These are phyloP conservation scores for Dictyophora rubrovolvata DNA, from an alignment of 768 basidiomycete species.

Conservation along the genomic window DNA sequence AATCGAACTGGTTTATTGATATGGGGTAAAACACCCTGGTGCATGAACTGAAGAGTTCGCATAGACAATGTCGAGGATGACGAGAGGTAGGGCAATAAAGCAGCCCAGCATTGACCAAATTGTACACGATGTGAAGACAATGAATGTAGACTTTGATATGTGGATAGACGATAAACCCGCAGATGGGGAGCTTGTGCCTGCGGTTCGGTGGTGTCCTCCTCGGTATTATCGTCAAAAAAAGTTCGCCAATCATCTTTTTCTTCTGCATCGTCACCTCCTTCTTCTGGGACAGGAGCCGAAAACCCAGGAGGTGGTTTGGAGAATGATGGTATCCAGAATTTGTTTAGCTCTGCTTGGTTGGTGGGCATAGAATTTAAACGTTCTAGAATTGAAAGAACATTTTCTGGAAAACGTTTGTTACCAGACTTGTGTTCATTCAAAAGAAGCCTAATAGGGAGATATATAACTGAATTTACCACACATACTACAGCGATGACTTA, in stretches of 20 bases:
- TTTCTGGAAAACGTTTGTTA: conserved; percentile 32
- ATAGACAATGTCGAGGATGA: conserved; percentile 34
- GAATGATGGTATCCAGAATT: conserved; percentile 73
- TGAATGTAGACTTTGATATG: conserved; percentile 71
- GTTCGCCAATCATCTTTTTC: conserved; percentile 63
- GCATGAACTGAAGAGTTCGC: conserved; percentile 67
- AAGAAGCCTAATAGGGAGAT: not conserved
- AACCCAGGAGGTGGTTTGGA: conserved; percentile 44
- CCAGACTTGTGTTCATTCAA: conserved; percentile 18
- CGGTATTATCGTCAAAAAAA: conserved; percentile 63
- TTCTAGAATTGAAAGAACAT: conserved; percentile 57
- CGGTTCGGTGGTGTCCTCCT: conserved; percentile 22
- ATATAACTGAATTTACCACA: not conserved
- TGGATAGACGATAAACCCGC: conserved; percentile 53
- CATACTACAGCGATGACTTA: conserved; percentile 24
- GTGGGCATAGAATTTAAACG: conserved; percentile 66
- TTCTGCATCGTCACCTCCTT: conserved; percentile 16
- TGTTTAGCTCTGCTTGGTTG: conserved; percentile 51
- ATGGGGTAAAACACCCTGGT: conserved; percentile 75
- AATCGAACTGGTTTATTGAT: conserved; percentile 64
- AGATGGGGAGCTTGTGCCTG: conserved; percentile 27
- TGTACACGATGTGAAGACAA: conserved; percentile 68
- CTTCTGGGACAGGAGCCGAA: conserved; percentile 18
- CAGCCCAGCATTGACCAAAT: conserved; percentile 75
- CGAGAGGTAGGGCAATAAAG: conserved; percentile 52